Evolutionary conservation across 495 filamentous ascomycete genomes (phyloP).

Genomic region (Trichoderma reesei): DNA sequence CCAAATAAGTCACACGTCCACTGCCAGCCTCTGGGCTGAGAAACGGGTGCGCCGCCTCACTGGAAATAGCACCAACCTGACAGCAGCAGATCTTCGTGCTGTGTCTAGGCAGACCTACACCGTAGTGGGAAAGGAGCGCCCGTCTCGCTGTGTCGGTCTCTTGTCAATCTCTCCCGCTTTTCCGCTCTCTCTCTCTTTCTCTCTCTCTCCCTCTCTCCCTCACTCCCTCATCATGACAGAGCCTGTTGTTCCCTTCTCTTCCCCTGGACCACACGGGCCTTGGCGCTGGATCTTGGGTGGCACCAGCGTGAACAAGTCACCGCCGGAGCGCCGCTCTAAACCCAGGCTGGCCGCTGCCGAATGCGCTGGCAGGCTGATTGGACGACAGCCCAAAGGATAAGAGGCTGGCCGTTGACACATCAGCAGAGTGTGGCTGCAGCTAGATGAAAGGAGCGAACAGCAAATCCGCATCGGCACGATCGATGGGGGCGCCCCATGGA

Average conservation of each 20-base stretch:
- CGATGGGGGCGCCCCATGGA: background rate
- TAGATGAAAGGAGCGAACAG: background rate
- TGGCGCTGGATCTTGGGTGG: constrained; percentile 4
- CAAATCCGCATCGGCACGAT: background rate
- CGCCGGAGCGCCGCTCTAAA: constrained; percentile 3
- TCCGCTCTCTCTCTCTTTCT: too few species aligned
- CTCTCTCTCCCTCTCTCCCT: background rate
- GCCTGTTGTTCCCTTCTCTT: background rate
- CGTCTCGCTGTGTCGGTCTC: too few species aligned
- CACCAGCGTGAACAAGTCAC: constrained; percentile 3
- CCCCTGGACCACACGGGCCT: background rate
- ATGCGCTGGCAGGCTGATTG: constrained; percentile 7
- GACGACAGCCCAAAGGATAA: constrained; percentile 1
- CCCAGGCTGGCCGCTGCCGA: constrained; percentile 2
- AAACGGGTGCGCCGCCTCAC: constrained; percentile 1
- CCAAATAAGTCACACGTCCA: background rate
- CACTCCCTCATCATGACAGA: background rate
- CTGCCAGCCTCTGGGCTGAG: background rate
- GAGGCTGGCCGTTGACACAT: constrained; percentile 5
- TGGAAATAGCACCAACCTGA: background rate
- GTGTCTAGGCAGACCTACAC: too few species aligned
- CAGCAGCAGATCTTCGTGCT: background rate
- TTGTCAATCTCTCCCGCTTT: too few species aligned
- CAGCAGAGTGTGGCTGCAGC: constrained; percentile 2
- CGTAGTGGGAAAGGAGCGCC: too few species aligned